Evolutionary conservation across 164 flowering plant species (phyloP), one percentile per base, ranked within the genome.

Genomic region (Akebia trifoliata): DNA sequence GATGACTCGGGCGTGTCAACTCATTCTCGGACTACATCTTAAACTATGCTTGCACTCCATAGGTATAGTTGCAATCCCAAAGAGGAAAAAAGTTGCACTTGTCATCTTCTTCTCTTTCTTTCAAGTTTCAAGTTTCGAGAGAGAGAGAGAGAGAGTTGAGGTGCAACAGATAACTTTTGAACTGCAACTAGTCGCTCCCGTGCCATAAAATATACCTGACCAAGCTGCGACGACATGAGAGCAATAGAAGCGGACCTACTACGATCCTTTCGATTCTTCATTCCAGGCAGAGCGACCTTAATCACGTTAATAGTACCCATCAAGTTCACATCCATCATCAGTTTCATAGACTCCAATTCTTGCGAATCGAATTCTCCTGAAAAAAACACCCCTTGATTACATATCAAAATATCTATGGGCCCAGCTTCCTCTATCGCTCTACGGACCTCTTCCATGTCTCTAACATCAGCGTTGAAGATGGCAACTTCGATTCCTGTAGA

Each of bases 201-300:
- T n/a, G 22, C 9, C 29, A n/a, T n/a, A n/a, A n/a, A n/a, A 4
- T 4, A 46, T 67, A 92, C 95, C 88, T 87, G 97, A 46, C 97
- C 98, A 1, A 87, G 95, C 68, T 89, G 97, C 0, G 98, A 92
- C 0, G 95, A 92, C 77, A 87, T 78, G 49, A 89, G 65, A 10
- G 94, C 87, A n/a, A 89, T 84, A 3, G 90, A 85, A 8, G 69
- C 81, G 4, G 98, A 95, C 11, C 78, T 67, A n/a, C n/a, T n/a
- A 9, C 84, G 68, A 8, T 69, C 78, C 9, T 24, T 56, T 56
- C 95, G 61, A 10, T 37, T 58, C 77, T 79, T 87, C 94, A 92
- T 88, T 14, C 54, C 60, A 4, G 87, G 90, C 64, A 92, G 66
- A 8, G 86, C 91, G 15, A 93, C 95, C 69, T 87, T 89, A 43